These are phyloP conservation scores for Saksenaea vasiformis DNA, from an alignment of 371 early-diverging fungal genomes.

Conservation along the genomic window DNA sequence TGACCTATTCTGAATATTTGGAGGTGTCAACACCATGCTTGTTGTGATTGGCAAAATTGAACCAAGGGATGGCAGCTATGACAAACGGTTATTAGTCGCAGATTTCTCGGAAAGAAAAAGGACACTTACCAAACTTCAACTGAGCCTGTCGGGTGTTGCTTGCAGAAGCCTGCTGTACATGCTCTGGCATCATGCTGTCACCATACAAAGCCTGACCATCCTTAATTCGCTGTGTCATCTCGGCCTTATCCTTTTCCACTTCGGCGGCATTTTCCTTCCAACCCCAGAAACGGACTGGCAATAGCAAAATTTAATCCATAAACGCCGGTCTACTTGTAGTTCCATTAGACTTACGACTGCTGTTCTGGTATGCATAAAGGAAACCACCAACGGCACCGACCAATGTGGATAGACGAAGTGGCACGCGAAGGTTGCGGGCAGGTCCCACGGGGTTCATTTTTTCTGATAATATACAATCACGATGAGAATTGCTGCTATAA, in stretches of 20 bases:
- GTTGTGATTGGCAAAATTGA: conserved; percentile 84
- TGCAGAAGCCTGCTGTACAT: conserved; percentile 68
- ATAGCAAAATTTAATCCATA: not conserved
- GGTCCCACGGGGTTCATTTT: conserved; percentile 49
- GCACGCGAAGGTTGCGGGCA: conserved; percentile 49
- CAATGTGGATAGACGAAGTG: conserved; percentile 52
- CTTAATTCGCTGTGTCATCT: conserved; percentile 64
- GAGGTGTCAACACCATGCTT: conserved; percentile 73
- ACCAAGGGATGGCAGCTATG: conserved; percentile 72
- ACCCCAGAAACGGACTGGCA: conserved; percentile 91
- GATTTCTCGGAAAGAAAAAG: not conserved
- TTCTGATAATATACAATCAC: conserved; percentile 23
- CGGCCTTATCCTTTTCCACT: conserved; percentile 66
- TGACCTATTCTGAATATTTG: conserved; percentile 29
- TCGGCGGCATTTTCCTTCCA: conserved; percentile 89
- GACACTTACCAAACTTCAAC: conserved; percentile 65
- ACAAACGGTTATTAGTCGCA: not conserved
- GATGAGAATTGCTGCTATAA: not conserved
- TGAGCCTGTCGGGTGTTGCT: conserved; percentile 72
- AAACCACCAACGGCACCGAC: conserved; percentile 71
- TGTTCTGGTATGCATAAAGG: conserved; percentile 67
- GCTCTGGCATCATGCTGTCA: conserved; percentile 58
- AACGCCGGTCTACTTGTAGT: not conserved
- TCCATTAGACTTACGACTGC: conserved; percentile 61
- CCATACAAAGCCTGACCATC: conserved; percentile 79